Percentiles rank a stretch among this genome's conserved stretches.
Conservation (phyloP, 441 rosid genomes). For the Gossypium schwendimanii region DNA sequence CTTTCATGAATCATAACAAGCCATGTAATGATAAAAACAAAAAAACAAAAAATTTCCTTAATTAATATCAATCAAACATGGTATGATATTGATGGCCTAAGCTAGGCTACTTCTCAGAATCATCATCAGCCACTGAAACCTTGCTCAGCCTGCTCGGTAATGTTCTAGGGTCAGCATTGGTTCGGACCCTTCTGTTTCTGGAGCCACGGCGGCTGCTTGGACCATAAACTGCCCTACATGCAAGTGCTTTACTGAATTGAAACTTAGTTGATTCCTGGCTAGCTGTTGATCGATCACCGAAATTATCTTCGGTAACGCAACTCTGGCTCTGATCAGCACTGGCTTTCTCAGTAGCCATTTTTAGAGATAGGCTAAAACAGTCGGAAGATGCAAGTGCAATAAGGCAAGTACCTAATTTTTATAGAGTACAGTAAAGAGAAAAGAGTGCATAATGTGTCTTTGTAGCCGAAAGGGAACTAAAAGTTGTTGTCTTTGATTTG, state of each 20-base stretch:
- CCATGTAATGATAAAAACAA: too few relatives aligned
- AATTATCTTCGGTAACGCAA: conserved; percentile 14
- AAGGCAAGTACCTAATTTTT: conserved; percentile 1
- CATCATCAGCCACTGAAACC: conserved; percentile 36
- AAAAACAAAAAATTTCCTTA: too few relatives aligned
- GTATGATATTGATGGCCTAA: too few relatives aligned
- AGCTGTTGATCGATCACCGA: background rate
- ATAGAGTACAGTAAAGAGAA: conserved; percentile 9
- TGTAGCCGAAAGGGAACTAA: conserved; percentile 15
- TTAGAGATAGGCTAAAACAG: background rate
- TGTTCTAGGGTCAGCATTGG: conserved; percentile 20
- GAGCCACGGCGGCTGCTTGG: conserved; percentile 28
- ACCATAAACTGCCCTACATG: conserved; percentile 43
- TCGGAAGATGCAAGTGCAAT: conserved; percentile 6
- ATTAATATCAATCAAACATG: too few relatives aligned
- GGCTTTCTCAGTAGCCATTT: conserved; percentile 35
- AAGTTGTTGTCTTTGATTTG: conserved; percentile 18
- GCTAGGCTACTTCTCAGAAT: background rate
- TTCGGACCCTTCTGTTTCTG: conserved; percentile 31
- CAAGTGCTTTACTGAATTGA: conserved; percentile 43
- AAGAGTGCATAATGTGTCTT: too few relatives aligned
- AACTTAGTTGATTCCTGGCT: conserved; percentile 14
- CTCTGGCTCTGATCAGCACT: conserved; percentile 12
- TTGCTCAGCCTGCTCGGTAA: conserved; percentile 50
- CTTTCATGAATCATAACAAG: too few relatives aligned